Evolutionary conservation across 1,284 basidiomycete species (phyloP), one percentile per base, ranked within the genome.

Genomic region (Papiliotrema nemorosa): DNA sequence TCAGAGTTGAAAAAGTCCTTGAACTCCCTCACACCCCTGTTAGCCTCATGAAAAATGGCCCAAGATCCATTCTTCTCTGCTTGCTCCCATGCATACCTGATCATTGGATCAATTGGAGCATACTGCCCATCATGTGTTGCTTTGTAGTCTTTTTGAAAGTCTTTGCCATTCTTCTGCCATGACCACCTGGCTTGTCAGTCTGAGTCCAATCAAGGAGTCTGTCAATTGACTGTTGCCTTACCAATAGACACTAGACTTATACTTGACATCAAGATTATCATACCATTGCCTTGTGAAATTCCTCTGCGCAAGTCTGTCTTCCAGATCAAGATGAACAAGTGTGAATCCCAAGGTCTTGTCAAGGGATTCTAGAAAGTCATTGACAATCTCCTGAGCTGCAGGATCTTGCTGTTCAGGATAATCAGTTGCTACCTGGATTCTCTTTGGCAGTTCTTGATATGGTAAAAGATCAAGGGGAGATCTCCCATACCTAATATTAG

Each of bases 91-190:
- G 74, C 67, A 3, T 58, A 57, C 13, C 69, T 56, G 3, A 74
- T 74, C 2, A 67, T 63, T 33, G 77, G 76, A 54, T 77, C 68
- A 50, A 77, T 66, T 58, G 76, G 75, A 0, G 77, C 76, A 35
- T 58, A 63, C 14, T 57, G 68, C 2, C 76, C 76, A 18, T 63
- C 66, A 53, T 77, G 64, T 26, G 59, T 63, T 0, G 68, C 69
- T 9, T 66, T 64, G 55, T 70, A 77, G 52, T 73, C 74, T 5
- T 58, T 57, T 50, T 74, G 69, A 65, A 77, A 78, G 4, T 71
- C 71, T 35, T 67, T 59, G 1, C 70, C 76, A 45, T 77, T 61
- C n/a, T 72, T 60, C 7, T 56, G 60, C 54, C 67, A 75, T 56
- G 77, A 74, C 57, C 75, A 67, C 56, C 20, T 48, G 42, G 44